A percentile compares a stretch with the other conserved stretches of the same genome.
phyloP scores from a whole-genome alignment of 192 early-diverging fungal species.

The Backusella circina region DNA sequence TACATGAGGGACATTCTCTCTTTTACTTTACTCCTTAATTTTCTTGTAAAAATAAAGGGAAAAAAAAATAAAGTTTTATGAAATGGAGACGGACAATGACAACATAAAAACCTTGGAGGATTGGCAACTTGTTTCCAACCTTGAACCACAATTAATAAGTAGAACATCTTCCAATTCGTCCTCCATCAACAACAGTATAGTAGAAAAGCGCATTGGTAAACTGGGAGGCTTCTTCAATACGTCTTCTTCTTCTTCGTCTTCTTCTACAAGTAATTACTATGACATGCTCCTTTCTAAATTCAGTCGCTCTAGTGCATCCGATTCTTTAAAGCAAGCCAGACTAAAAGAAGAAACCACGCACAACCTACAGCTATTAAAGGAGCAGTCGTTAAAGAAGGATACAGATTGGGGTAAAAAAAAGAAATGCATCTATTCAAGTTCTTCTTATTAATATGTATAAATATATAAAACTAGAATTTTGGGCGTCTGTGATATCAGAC shows the following conservation, averaged over 20 bases:
- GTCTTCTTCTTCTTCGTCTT: not conserved
- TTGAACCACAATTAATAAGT: not conserved
- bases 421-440: not conserved
- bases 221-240: not conserved
- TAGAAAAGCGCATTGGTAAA: not conserved
- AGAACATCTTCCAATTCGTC: not conserved
- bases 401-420: not conserved
- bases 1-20: not conserved
- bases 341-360: not conserved
- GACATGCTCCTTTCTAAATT: slow-evolving; percentile 2
- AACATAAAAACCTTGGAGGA: not conserved
- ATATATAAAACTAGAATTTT: slow-evolving; percentile 65
- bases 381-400: not conserved
- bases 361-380: not conserved
- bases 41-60: no score
- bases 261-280: not conserved
- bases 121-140: slow-evolving; percentile 7
- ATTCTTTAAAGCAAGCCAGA: not conserved
- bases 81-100: not conserved
- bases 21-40: not conserved
- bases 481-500: slow-evolving; percentile 85
- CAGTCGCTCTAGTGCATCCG: not conserved
- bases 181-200: not conserved
- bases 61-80: not conserved
- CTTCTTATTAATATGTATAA: not conserved